These are phyloP conservation scores for Wallacemonas rigidus DNA, from an alignment of 208 protist genomes.

Conservation along the genomic window DNA sequence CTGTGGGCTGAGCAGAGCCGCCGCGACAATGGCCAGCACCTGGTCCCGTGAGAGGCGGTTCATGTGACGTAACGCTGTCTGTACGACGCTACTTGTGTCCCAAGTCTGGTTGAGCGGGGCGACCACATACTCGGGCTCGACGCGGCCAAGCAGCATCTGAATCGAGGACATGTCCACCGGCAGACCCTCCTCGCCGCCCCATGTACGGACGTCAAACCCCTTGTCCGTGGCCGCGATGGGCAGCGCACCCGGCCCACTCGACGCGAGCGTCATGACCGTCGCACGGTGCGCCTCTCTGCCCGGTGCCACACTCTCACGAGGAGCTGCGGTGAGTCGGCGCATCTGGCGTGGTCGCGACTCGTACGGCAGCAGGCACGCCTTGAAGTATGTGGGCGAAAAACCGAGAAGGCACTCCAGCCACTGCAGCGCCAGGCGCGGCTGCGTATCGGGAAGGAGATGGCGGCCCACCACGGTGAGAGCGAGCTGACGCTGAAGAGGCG, in stretches of 20 bases:
- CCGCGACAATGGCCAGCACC: constrained; percentile 48
- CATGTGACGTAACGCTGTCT: constrained; percentile 44
- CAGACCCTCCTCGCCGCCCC: not conserved
- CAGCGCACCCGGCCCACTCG: too few species aligned
- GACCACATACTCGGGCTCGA: constrained; percentile 58
- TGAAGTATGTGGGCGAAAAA: constrained; percentile 28
- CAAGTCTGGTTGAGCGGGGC: constrained; percentile 72
- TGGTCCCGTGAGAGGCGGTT: constrained; percentile 15
- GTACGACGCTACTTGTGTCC: constrained; percentile 63
- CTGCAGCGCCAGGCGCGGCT: constrained; percentile 32
- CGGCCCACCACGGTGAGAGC: constrained; percentile 50
- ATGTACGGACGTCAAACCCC: too few species aligned
- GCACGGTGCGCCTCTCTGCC: too few species aligned
- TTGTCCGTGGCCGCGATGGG: too few species aligned
- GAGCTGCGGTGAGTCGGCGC: constrained; percentile 2
- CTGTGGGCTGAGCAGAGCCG: constrained; percentile 59
- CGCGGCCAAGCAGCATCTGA: constrained; percentile 48
- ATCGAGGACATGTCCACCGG: constrained; percentile 28
- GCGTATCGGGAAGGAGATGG: constrained; percentile 45
- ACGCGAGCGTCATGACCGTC: too few species aligned
- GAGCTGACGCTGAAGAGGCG: constrained; percentile 37
- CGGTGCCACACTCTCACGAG: constrained; percentile 9
- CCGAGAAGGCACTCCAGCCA: constrained; percentile 44
- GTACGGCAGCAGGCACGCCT: constrained; percentile 23
- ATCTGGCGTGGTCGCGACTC: constrained; percentile 15